These are phyloP conservation scores for Hemisphaericaspora subhashii DNA, from an alignment of 1,139 yeast species.

Conservation along the genomic window DNA sequence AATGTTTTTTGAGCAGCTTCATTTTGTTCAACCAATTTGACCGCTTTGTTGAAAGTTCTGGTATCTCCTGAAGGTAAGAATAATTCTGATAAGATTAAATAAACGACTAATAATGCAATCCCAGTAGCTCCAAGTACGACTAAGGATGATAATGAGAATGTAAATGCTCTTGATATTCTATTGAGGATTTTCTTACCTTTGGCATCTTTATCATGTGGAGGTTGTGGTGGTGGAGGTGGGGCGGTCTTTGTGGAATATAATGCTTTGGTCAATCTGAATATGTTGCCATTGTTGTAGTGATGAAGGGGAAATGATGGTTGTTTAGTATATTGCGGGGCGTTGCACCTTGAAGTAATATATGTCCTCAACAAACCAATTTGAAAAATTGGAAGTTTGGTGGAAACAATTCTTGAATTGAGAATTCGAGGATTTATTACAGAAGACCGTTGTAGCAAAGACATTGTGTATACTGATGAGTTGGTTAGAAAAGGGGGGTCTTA, in stretches of 20 bases:
- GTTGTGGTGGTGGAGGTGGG: constrained; percentile 44
- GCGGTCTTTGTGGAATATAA: constrained; percentile 31
- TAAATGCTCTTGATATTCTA: constrained; percentile 53
- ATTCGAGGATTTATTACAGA: constrained; percentile 1
- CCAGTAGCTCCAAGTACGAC: constrained; percentile 70
- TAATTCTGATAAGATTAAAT: constrained; percentile 73
- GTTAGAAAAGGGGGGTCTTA: no score
- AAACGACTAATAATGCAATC: constrained; percentile 67
- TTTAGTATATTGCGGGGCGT: not conserved
- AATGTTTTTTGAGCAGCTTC: constrained; percentile 58
- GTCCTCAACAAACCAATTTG: constrained; percentile 4
- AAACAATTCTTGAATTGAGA: not conserved
- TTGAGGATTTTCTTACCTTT: constrained; percentile 39
- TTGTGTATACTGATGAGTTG: not conserved
- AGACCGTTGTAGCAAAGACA: constrained; percentile 1
- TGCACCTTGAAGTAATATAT: not conserved
- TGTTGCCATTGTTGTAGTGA: not conserved
- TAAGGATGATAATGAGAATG: constrained; percentile 60
- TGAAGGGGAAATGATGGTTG: not conserved
- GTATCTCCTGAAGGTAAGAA: constrained; percentile 91
- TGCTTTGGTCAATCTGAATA: constrained; percentile 1
- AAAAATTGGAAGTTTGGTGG: not conserved
- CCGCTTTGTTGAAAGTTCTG: constrained; percentile 83
- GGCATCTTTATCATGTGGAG: constrained; percentile 39
- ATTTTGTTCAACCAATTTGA: constrained; percentile 70